Base-by-base conservation (phyloP, 1,284 basidiomycete genomes). In the Erythrobasidium hasegawianum region DNA sequence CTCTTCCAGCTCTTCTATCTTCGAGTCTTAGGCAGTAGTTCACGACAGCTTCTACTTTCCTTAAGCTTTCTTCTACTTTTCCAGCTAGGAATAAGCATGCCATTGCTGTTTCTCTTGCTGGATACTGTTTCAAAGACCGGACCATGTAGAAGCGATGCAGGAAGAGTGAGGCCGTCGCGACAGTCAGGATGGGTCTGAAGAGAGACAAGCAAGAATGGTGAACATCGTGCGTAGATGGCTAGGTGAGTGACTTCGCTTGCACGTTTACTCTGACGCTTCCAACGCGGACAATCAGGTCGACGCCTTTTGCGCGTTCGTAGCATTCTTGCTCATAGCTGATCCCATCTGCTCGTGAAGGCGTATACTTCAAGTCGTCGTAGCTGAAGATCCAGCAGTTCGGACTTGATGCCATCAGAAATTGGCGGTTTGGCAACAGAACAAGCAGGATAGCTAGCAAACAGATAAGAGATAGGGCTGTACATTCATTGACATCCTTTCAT, bases 61-160 rank as follows among this genome's bases (percentile, higher is more conserved):
- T 40, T 0, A 70, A 67, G 1, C 65, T 62, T 39, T 76, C 75
- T 58, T 73, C 73, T 8, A 72, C 71, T 60, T 76, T 76, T 47
- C 64, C 65, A 1, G 73, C 74, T 59, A 76, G 72, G 68, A 74
- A 76, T 33, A 72, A 49, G 43, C 72, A 71, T 1, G 72, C 71
- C 4, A 70, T 62, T 10, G 68, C 70, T 27, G 54, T 40, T 40
- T 71, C 72, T 14, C 64, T 52, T 11, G 55, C 38, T 8, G 70
- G 62, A 53, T 67, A 74, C 16, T 69, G 40, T 33, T 72, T 69
- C 20, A 75, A 24, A 1, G 68, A 56, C 24, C 68, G 60, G 11
- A 72, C 57, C 75, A 76, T 76, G 70, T 74, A 76, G 67, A 76
- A 76, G 1, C 74, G 68, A 58, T 76, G 72, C 27, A 76, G 22